Percentiles rank a stretch among this genome's conserved stretches.
Conservation (phyloP, 139 green algal genomes). For the Pycnococcus provasolii region DNA sequence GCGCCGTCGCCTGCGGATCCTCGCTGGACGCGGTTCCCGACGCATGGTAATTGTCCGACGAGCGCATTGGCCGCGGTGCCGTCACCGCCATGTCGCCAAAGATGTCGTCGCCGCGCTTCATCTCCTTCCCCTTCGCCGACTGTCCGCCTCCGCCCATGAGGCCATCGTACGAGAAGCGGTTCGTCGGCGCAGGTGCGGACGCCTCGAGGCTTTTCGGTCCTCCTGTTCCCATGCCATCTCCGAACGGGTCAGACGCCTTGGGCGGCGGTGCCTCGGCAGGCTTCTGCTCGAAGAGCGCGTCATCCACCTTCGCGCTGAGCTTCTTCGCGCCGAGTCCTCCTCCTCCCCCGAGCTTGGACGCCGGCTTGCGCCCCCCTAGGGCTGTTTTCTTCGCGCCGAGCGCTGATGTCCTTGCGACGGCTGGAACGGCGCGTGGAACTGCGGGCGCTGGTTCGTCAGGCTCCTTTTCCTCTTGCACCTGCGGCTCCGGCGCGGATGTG, state of each 20-base stretch:
- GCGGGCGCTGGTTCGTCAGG: background rate
- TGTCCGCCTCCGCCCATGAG: background rate
- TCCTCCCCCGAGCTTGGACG: constrained; percentile 12
- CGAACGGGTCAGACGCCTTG: background rate
- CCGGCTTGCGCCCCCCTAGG: background rate
- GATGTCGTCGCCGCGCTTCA: constrained; percentile 14
- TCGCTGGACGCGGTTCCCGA: background rate
- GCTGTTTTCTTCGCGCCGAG: constrained; percentile 12
- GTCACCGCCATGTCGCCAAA: background rate
- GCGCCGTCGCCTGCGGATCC: constrained; percentile 31
- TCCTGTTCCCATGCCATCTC: background rate
- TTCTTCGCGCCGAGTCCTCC: constrained; percentile 74
- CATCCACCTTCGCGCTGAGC: constrained; percentile 59
- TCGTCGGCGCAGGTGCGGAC: background rate
- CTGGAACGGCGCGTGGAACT: background rate
- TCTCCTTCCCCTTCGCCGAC: constrained; percentile 3
- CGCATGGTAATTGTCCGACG: too few species aligned
- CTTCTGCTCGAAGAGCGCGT: constrained; percentile 41
- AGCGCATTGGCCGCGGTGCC: too few species aligned
- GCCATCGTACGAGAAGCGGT: constrained; percentile 9
- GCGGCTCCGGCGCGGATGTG: constrained; percentile 31
- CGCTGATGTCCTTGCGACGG: background rate
- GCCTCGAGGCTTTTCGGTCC: background rate
- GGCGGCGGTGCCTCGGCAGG: background rate
- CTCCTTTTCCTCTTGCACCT: constrained; percentile 26